Base-by-base conservation (phyloP, 2,329 filamentous ascomycete species). In the Xylariomycetidae sp. region DNA sequence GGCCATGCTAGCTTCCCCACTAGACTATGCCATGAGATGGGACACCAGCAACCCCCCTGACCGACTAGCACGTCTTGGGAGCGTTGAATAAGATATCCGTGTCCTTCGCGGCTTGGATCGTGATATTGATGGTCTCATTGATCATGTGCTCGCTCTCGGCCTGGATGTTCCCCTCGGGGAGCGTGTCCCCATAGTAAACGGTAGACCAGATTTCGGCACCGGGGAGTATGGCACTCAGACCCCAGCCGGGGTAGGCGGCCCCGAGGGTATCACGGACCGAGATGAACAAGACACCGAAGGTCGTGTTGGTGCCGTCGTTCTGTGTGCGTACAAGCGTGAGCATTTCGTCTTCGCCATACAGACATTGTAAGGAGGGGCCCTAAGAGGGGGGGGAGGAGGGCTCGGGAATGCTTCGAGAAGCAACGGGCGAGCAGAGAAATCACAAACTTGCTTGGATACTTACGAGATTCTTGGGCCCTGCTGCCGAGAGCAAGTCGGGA, bases 111-210 rank as follows among this genome's bases (percentile, higher is more conserved):
- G 45, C 42, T 25, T 39, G 25, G 12, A 44, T 22, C 4, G 45
- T 37, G 14, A 48, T 16, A 16, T 48, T 48, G 28, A 48, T 33
- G 9, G 46, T 38, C 31, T 48, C 45, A 4, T 42, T 39, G 13
- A 48, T 37, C 40, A 48, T 48, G 19, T 48, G 45, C 25, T 48
- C 34, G 7, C 38, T 37, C 30, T 48, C 45, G n/a, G n/a, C n/a
- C n/a, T n/a, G n/a, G n/a, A n/a, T n/a, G n/a, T n/a, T n/a, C n/a
- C n/a, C n/a, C n/a, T n/a, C n/a, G n/a, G n/a, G n/a, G n/a, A n/a
- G n/a, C n/a, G n/a, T n/a, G 12, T 43, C 40, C 4, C 32, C 30
- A 3, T 45, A 29, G 20, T 41, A 43, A 3, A 27, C 33, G 16
- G 31, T 23, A 15, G 43, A 45, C 44, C 44, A 47, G 14, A 47